Percentiles rank a stretch among this genome's conserved stretches.
These are phyloP conservation scores for Dictyophora rubrovolvata DNA, from an alignment of 768 basidiomycete genomes.

Conservation along the genomic window DNA sequence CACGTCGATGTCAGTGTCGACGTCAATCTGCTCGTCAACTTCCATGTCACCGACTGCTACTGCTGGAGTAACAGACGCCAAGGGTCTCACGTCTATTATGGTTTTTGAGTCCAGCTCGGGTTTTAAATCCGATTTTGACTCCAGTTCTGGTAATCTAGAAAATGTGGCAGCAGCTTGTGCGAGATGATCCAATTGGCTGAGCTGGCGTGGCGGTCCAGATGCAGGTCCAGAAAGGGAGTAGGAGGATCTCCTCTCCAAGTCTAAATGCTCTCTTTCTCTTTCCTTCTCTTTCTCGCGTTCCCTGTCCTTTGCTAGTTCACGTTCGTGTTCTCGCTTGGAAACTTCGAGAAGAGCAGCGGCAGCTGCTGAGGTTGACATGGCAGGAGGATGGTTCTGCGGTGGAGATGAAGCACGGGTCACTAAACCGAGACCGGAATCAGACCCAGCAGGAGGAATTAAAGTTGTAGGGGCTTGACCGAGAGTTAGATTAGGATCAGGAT, in stretches of 20 bases:
- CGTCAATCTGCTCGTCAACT: background rate
- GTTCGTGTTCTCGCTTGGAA: background rate
- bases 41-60: too few species aligned
- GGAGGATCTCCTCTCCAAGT: background rate
- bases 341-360: background rate
- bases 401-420: background rate
- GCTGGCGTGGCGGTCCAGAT: background rate
- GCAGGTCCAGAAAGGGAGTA: background rate
- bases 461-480: background rate
- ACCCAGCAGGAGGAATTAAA: background rate
- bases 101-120: background rate
- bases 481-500: background rate
- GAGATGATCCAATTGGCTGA: background rate
- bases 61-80: background rate
- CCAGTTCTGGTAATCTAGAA: background rate
- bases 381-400: background rate
- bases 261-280: background rate
- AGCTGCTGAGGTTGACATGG: background rate
- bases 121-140: background rate
- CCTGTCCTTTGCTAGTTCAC: background rate
- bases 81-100: background rate
- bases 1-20: background rate
- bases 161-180: background rate
- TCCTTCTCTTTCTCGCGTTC: background rate
- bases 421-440: background rate